These are phyloP conservation scores for Astrephomene gubernaculifera DNA, from an alignment of 139 green algal species.

Conservation along the genomic window DNA sequence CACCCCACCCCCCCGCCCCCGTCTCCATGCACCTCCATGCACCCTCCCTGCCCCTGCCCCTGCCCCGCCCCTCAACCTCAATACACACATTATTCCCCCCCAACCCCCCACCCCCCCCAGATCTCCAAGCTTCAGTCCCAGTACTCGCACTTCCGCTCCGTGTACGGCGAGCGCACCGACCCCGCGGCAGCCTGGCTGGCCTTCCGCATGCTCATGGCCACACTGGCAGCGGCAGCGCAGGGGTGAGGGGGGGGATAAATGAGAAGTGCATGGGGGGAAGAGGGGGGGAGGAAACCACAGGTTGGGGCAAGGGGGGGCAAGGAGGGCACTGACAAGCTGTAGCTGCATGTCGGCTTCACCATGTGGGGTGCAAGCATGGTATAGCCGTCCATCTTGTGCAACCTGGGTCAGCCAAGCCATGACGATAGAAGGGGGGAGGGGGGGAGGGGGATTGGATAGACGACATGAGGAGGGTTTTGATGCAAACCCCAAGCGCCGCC, in stretches of 20 bases:
- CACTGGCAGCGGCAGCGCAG: background rate
- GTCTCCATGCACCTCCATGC: too few species aligned
- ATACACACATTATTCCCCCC: background rate
- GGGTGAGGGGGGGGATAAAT: background rate
- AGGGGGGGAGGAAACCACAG: background rate
- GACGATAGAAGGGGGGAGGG: too few species aligned
- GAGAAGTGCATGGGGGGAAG: background rate
- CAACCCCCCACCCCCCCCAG: background rate
- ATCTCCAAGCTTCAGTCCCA: constrained; percentile 19
- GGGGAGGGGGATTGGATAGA: too few species aligned
- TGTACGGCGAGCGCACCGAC: constrained; percentile 26
- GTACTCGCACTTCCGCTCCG: constrained; percentile 5
- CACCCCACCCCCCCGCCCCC: too few species aligned
- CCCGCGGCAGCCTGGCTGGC: constrained; percentile 32
- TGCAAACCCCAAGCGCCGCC: too few species aligned
- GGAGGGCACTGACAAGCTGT: background rate
- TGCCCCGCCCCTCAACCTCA: too few species aligned
- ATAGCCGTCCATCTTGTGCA: background rate
- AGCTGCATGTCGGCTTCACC: too few species aligned
- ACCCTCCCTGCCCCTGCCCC: too few species aligned
- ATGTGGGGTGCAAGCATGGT: background rate
- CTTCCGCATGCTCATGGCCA: constrained; percentile 38
- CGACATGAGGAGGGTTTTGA: too few species aligned
- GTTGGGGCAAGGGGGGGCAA: background rate
- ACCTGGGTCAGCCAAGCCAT: too few species aligned